Base-by-base conservation (phyloP, 2,329 filamentous ascomycete genomes). In the Zalaria obscura region DNA sequence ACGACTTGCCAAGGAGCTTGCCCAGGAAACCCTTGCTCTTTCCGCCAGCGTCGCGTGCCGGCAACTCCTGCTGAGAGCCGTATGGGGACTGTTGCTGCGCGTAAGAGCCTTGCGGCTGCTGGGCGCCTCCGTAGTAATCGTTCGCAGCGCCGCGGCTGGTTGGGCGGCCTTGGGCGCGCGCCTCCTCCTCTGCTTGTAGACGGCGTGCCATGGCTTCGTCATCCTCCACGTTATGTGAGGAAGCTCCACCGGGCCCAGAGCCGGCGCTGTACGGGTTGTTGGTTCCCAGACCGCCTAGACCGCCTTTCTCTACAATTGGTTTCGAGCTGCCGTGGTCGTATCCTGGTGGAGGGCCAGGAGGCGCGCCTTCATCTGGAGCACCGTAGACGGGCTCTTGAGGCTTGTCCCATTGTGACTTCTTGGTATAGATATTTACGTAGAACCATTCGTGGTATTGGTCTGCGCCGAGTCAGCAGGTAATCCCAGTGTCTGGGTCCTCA, bases 381-480 rank as follows among this genome's bases (percentile, higher is more conserved):
- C 73, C 69, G 49, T 75, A 73, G 40, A 77, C 76, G 35, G 83
- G 79, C 40, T 71, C 71, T 32, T 78, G 84, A 11, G 87, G 87
- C 51, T 76, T 80, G 4, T 93, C 83, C 88, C 88, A 95, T 71
- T 89, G 83, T 4, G 88, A 93, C 57, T 82, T 73, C 55, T 91
- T 91, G 49, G 87, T 94, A 61, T 79, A 75, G 46, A 83, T 75
- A 66, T 95, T 91, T 46, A 94, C 83, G 66, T 83, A 95, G 73
- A 91, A 94, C 80, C 84, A 94, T 72, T 91, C 81, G 55, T 80
- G 80, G 67, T 94, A 94, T 55, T 91, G 78, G 0, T 82, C 77
- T 56, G 42, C 11, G 9, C 9, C 4, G n/a, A n/a, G 27, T 34
- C 25, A 26, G n/a, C 11, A 25, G 5, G 5, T 25, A 33, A 38